Base-by-base conservation (phyloP, 2,329 filamentous ascomycete species). In the Mariannaea sp. region DNA sequence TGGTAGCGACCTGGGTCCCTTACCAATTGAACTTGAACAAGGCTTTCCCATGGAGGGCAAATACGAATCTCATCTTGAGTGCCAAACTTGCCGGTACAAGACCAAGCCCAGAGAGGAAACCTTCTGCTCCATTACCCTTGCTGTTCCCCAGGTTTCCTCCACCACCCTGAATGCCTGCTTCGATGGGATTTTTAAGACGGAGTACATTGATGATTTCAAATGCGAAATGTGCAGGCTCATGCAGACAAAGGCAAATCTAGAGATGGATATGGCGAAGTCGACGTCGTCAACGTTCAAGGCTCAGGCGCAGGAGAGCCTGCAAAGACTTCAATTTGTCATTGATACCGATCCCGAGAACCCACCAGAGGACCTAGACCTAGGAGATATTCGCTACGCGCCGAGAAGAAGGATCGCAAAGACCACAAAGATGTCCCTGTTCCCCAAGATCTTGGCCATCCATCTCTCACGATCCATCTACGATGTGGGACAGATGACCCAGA, bases 121-220 rank as follows among this genome's bases (percentile, higher is more conserved):
- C 0, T 99, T 99, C 68, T 93, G 95, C 71, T 95, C 92, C 16
- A 75, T 99, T 59, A 97, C 93, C 1, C 77, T 99, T 47, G 91
- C 92, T 65, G 94, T 99, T 3, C 94, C 94, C 0, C 90, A 94
- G 69, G 83, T 87, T 57, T 85, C 81, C 44, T 88, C 90, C 2
- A 92, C 92, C 0, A 88, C 90, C 0, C 80, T 99, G 13, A 92
- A 88, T 67, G 80, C 86, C 7, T 99, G 94, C 71, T 94, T 99
- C 65, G 94, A 99, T 66, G 89, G 89, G 33, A 87, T 97, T 72
- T 87, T 99, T 62, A 96, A 96, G 73, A 91, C 90, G 0, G 94
- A 99, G 71, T 88, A 92, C 69, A 97, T 99, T 60, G 93, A 97
- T 58, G 94, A 96, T 70, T 99, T 95, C 78, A 92, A 90, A 63